Base-by-base conservation (phyloP, 2,329 filamentous ascomycete species). In the Calycina marina region DNA sequence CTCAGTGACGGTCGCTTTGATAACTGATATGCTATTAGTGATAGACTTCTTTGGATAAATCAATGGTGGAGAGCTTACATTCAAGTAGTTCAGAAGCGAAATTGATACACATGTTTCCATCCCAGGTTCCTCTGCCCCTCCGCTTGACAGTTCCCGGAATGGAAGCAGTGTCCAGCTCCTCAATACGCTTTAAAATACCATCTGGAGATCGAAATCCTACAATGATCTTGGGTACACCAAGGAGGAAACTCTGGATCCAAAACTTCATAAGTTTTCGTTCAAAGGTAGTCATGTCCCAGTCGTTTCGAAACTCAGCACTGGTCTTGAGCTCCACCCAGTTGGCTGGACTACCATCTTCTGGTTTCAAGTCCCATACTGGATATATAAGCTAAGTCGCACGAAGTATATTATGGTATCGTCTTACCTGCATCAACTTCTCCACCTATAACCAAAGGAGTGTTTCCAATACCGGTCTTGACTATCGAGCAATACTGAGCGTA, bases 321-420 rank as follows among this genome's bases (percentile, higher is more conserved):
- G 90, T 98, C 54, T 98, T 98, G 36, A 98, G 68, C 56, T 98
- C 90, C 18, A 96, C 77, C 80, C 86, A 98, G 47, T 88, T 83
- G 42, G 84, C 78, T 0, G 79, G 72, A 69, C 71, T 32, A 65
- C 66, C 37, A 66, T 62, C 46, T 6, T 16, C 14, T 3, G 84
- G 83, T 51, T 90, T 93, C 35, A 67, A 69, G 51, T 92, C 85
- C 78, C 84, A 86, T 28, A 93, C 82, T 78, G 41, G 24, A 28
- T 11, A 15, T 27, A 34, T 42, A 18, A 35, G 31, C 22, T 14
- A n/a, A n/a, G n/a, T 22, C 5, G 9, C 30, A 4, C 5, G 13
- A 22, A 30, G 32, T 22, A 17, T 10, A 6, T 3, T 10, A 10
- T 37, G 8, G 31, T 32, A 25, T 38, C 8, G 20, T 56, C 62